Evolutionary conservation across 2,329 filamentous ascomycete genomes (phyloP).

Genomic region (Colletotrichum paranaense): DNA sequence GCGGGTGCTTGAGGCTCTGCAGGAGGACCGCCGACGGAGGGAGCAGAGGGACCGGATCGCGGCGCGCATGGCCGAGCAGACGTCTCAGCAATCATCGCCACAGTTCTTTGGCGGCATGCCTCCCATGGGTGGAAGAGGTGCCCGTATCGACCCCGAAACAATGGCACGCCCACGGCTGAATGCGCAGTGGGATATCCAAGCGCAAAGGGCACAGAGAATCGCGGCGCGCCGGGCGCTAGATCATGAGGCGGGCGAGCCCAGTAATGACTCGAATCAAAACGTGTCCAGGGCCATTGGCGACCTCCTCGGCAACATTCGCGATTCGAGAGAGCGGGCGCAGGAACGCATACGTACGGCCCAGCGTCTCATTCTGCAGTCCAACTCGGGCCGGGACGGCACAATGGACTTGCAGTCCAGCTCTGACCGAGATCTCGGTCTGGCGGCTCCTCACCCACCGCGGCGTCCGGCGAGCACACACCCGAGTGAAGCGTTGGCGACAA

Average conservation of each 20-base stretch:
- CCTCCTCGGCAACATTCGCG: conserved; percentile 50
- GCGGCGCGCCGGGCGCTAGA: conserved; percentile 6
- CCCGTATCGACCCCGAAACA: conserved; percentile 37
- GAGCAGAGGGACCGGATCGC: conserved; percentile 47
- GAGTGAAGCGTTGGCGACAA: conserved; percentile 4
- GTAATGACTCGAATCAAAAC: conserved; percentile 40
- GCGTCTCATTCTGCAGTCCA: conserved; percentile 41
- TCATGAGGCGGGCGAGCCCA: conserved; percentile 6
- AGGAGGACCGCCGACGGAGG: conserved; percentile 63
- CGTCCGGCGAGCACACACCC: conserved; percentile 23
- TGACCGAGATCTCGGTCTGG: conserved; percentile 25
- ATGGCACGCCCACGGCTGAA: conserved; percentile 44
- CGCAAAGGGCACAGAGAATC: conserved; percentile 37
- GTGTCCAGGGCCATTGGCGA: conserved; percentile 53
- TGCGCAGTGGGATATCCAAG: conserved; percentile 31
- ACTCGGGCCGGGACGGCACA: conserved; percentile 25
- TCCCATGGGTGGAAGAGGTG: background rate
- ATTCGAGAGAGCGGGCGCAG: conserved; percentile 48
- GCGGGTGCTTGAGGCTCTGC: conserved; percentile 66
- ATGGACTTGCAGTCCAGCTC: conserved; percentile 26
- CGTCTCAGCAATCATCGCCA: conserved; percentile 16
- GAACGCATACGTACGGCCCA: conserved; percentile 48
- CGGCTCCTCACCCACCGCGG: conserved; percentile 19
- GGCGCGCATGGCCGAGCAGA: conserved; percentile 32
- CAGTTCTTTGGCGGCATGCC: conserved; percentile 7